Evolutionary conservation across 306 rosid genomes (phyloP).

Genomic region (Medicago lupulina): DNA sequence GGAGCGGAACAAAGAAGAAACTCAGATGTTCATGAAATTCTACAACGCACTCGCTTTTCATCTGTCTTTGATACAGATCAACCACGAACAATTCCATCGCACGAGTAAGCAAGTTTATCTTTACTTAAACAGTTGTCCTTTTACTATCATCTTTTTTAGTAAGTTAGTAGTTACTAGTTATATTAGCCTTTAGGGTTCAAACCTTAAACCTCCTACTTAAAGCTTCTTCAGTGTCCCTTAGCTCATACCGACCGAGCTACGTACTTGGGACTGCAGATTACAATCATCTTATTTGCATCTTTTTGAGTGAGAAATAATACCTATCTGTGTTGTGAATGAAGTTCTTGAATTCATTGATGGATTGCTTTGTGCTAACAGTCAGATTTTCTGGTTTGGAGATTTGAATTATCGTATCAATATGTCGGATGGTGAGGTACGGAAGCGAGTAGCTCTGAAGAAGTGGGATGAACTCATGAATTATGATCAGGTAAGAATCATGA

Average conservation of each 20-base stretch:
- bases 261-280: too few species aligned
- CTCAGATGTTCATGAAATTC: slow-evolving; percentile 80
- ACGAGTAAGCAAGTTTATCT: slow-evolving; percentile 67
- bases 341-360: slow-evolving; percentile 35
- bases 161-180: too few species aligned
- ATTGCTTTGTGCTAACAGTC: slow-evolving; percentile 58
- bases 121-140: background rate
- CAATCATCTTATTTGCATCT: background rate
- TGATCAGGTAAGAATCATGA: slow-evolving; percentile 76
- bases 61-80: slow-evolving; percentile 74
- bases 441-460: slow-evolving; percentile 58
- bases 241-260: too few species aligned
- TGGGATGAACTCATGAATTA: slow-evolving; percentile 76
- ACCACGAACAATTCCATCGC: slow-evolving; percentile 84
- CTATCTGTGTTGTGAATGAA: slow-evolving; percentile 17
- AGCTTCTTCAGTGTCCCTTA: too few species aligned
- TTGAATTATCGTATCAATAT: slow-evolving; percentile 85
- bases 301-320: background rate
- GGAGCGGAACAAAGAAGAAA: slow-evolving; percentile 82
- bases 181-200: too few species aligned
- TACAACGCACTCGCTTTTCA: slow-evolving; percentile 77
- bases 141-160: background rate
- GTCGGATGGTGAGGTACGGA: slow-evolving; percentile 67
- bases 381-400: slow-evolving; percentile 97
- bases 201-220: too few species aligned